Percentiles rank a stretch among this genome's conserved stretches.
phyloP scores from a whole-genome alignment of 495 filamentous ascomycete genomes.

The Podospora pseudopauciseta region DNA sequence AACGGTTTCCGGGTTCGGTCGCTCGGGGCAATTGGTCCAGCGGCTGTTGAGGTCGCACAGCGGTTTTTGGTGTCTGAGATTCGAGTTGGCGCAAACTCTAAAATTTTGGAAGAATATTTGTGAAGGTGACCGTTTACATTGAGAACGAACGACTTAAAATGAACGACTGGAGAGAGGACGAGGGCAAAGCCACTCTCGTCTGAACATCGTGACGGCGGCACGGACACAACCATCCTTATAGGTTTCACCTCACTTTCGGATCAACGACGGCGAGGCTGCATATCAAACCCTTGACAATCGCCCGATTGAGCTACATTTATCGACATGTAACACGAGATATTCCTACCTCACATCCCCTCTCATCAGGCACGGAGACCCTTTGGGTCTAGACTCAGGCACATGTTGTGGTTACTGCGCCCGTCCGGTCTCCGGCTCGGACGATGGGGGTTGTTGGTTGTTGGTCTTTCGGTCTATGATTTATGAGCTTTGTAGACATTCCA shows the following conservation, averaged over 20 bases:
- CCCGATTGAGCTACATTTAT: background rate
- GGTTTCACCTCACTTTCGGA: background rate
- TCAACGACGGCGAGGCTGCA: background rate
- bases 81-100: background rate
- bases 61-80: background rate
- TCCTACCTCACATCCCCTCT: background rate
- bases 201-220: background rate
- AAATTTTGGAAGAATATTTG: background rate
- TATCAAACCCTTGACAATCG: background rate
- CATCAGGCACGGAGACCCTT: background rate
- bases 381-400: background rate
- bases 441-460: background rate
- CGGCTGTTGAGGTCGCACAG: background rate
- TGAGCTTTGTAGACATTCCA: background rate
- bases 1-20: background rate
- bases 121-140: background rate
- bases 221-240: background rate
- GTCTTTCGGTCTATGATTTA: background rate
- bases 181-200: background rate
- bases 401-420: background rate
- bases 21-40: background rate
- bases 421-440: background rate
- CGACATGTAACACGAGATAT: background rate
- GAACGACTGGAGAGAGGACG: background rate
- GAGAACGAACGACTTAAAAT: background rate